Percentiles rank a stretch among this genome's conserved stretches.
These are phyloP conservation scores for Pogostemon cablin DNA, from an alignment of 257 asterid species.

Conservation along the genomic window DNA sequence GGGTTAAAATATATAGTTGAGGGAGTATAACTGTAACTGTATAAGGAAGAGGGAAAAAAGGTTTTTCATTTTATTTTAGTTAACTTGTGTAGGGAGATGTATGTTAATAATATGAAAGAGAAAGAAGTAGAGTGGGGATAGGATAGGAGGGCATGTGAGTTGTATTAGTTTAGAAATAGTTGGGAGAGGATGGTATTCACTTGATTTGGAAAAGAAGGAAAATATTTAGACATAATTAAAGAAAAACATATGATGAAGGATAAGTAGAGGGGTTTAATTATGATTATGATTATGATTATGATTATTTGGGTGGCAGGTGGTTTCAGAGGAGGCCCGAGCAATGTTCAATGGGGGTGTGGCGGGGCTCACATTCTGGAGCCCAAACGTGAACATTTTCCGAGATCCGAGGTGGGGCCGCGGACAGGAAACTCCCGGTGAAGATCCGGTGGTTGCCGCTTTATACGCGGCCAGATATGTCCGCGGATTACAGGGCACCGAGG, in stretches of 20 bases:
- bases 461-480: conserved; percentile 68
- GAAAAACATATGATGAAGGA: too few relatives aligned
- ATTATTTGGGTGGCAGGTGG: conserved; percentile 46
- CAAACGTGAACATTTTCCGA: conserved; percentile 76
- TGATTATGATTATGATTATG: too few relatives aligned
- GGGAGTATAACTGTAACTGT: too few relatives aligned
- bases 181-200: background rate
- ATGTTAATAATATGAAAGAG: too few relatives aligned
- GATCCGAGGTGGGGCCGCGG: conserved; percentile 97
- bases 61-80: too few relatives aligned
- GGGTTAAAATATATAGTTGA: too few relatives aligned
- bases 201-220: background rate
- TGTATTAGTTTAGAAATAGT: background rate
- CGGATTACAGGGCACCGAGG: conserved; percentile 67
- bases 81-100: too few relatives aligned
- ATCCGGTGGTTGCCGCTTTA: conserved; percentile 63
- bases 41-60: too few relatives aligned
- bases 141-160: too few relatives aligned
- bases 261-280: too few relatives aligned
- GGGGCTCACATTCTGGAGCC: conserved; percentile 92
- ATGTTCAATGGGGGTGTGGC: conserved; percentile 81
- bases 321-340: conserved; percentile 85
- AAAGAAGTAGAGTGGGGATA: too few relatives aligned
- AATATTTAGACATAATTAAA: background rate
- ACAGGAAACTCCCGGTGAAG: conserved; percentile 95